phyloP scores from a whole-genome alignment of 2,329 filamentous ascomycete genomes.

The Emergomyces orientalis region DNA sequence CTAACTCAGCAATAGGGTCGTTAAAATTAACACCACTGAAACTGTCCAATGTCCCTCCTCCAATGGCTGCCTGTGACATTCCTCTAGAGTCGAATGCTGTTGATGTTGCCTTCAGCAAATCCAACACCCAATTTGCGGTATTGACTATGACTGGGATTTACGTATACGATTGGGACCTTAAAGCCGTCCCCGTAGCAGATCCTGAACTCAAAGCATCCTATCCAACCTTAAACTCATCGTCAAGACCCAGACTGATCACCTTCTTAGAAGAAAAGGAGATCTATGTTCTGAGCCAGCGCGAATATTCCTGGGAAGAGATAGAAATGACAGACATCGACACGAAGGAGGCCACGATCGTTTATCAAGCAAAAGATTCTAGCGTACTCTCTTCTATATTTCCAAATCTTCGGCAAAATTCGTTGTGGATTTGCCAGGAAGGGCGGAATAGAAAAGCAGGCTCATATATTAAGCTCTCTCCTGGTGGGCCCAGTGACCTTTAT shows the following conservation, averaged over 20 bases:
- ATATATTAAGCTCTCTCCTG: slow-evolving; percentile 26
- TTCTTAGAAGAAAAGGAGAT: slow-evolving; percentile 37
- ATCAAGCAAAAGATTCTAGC: slow-evolving; percentile 26
- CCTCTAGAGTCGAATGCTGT: slow-evolving; percentile 52
- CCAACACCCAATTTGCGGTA: slow-evolving; percentile 59
- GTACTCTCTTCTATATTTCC: slow-evolving; percentile 32
- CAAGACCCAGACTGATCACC: slow-evolving; percentile 38
- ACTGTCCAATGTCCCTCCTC: slow-evolving; percentile 77
- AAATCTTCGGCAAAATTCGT: slow-evolving; percentile 22
- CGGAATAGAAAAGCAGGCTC: slow-evolving; percentile 21
- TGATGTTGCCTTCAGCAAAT: slow-evolving; percentile 64
- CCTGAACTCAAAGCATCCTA: slow-evolving; percentile 33
- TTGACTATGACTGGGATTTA: slow-evolving; percentile 59
- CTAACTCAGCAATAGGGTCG: slow-evolving; percentile 34
- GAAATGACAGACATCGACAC: slow-evolving; percentile 29
- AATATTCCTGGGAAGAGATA: slow-evolving; percentile 24
- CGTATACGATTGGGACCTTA: slow-evolving; percentile 60
- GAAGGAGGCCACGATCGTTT: slow-evolving; percentile 23
- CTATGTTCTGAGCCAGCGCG: slow-evolving; percentile 33
- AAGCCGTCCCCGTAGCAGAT: slow-evolving; percentile 30
- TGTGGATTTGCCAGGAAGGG: slow-evolving; percentile 31
- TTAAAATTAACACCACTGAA: slow-evolving; percentile 81
- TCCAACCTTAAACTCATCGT: slow-evolving; percentile 25
- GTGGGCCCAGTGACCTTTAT: slow-evolving; percentile 15
- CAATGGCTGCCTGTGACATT: slow-evolving; percentile 78